Conservation (phyloP, 2,329 filamentous ascomycete genomes). For the Xylariaceae sp. region DNA sequence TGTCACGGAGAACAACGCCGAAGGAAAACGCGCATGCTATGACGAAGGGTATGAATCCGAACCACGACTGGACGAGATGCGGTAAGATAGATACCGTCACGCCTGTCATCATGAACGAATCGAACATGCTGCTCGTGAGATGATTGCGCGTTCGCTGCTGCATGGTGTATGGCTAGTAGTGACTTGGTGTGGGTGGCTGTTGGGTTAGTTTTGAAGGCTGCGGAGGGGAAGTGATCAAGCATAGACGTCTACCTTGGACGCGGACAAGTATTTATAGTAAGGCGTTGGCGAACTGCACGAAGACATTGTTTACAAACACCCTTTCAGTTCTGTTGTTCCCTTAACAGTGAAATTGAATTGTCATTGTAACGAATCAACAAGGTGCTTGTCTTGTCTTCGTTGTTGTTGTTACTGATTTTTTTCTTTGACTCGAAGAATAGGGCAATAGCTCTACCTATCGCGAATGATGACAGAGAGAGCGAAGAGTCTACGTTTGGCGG, state of each 20-base stretch:
- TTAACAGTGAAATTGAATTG: background rate
- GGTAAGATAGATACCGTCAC: background rate
- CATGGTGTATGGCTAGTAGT: background rate
- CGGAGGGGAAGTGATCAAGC: background rate
- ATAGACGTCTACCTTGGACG: background rate
- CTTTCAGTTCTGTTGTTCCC: background rate
- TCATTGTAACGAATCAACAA: background rate
- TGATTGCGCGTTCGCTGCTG: no score
- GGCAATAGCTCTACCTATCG: background rate
- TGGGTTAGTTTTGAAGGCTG: background rate
- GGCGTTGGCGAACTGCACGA: background rate
- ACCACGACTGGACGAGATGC: slow-evolving; percentile 14
- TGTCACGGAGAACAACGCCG: background rate
- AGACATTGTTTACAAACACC: background rate
- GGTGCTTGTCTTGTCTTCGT: background rate
- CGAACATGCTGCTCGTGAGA: background rate
- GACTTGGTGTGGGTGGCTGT: background rate
- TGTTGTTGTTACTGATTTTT: background rate
- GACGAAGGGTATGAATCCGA: slow-evolving; percentile 27
- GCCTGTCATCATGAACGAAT: background rate
- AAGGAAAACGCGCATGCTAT: background rate
- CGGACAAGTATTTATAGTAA: slow-evolving; percentile 1
- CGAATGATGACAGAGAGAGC: background rate
- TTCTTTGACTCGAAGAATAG: background rate
- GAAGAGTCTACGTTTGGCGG: background rate